Evolutionary conservation across 441 rosid species (phyloP).

Genomic region (Adansonia rubrostipa): DNA sequence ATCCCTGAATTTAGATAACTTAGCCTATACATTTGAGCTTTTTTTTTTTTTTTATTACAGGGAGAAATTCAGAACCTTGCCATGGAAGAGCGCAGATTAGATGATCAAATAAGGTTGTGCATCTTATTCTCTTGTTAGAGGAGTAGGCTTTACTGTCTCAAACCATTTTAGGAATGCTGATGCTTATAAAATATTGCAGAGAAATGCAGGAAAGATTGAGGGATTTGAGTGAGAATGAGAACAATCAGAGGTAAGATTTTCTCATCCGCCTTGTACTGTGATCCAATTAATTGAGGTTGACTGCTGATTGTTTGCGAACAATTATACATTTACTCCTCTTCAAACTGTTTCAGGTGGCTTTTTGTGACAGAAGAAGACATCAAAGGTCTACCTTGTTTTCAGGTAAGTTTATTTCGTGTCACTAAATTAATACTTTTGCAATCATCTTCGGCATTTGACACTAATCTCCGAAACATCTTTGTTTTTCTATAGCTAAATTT

Average conservation of each 20-base stretch:
- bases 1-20: too few relatives aligned
- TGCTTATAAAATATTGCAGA: conserved; percentile 51
- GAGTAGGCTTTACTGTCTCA: conserved; percentile 25
- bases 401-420: conserved; percentile 47
- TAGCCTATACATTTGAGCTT: not conserved
- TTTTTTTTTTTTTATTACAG: conserved; percentile 43
- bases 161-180: conserved; percentile 40
- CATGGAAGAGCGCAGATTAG: conserved; percentile 67
- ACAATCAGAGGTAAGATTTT: conserved; percentile 66
- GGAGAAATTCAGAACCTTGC: conserved; percentile 74
- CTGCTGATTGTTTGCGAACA: not conserved
- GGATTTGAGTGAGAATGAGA: conserved; percentile 75
- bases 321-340: conserved; percentile 24
- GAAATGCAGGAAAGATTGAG: conserved; percentile 78
- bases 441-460: conserved; percentile 16
- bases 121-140: conserved; percentile 36
- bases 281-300: conserved; percentile 22
- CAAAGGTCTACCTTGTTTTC: conserved; percentile 77
- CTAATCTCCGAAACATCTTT: conserved; percentile 31
- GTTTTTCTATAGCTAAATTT: conserved; percentile 29
- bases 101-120: conserved; percentile 78
- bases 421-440: conserved; percentile 26
- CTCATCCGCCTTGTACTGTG: conserved; percentile 13
- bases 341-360: conserved; percentile 73
- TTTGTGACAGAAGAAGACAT: conserved; percentile 94